phyloP scores from a whole-genome alignment of 2,329 filamentous ascomycete genomes.

The Penicillium paneum region DNA sequence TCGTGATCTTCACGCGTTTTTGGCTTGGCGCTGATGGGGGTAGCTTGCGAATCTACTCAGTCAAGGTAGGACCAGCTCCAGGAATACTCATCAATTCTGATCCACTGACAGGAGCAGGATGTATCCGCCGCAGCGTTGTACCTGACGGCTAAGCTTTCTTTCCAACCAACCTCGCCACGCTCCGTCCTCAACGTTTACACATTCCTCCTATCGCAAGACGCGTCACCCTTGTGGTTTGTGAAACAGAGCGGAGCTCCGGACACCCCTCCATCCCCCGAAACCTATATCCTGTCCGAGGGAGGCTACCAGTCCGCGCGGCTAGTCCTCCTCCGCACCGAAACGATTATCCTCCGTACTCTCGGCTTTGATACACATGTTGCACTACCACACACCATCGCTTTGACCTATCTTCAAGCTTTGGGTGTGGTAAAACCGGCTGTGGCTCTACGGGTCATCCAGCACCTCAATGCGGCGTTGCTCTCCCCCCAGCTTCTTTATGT shows the following conservation, averaged over 20 bases:
- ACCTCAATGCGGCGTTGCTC: slow-evolving; percentile 81
- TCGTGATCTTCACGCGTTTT: slow-evolving; percentile 76
- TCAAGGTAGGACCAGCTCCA: slow-evolving; percentile 34
- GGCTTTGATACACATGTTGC: slow-evolving; percentile 82
- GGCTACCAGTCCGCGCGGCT: slow-evolving; percentile 64
- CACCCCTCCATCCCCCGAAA: slow-evolving; percentile 45
- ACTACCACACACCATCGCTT: slow-evolving; percentile 77
- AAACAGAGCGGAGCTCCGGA: slow-evolving; percentile 28
- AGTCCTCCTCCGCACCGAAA: slow-evolving; percentile 70
- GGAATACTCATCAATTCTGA: background rate
- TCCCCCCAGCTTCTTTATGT: slow-evolving; percentile 87
- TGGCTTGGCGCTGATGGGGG: slow-evolving; percentile 59
- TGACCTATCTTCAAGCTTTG: slow-evolving; percentile 90
- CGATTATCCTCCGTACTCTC: slow-evolving; percentile 69
- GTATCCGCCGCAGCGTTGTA: slow-evolving; percentile 79
- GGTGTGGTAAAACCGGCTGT: slow-evolving; percentile 62
- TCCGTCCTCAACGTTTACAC: slow-evolving; percentile 81
- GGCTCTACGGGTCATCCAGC: slow-evolving; percentile 64
- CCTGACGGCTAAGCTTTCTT: slow-evolving; percentile 76
- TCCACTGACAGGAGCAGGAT: slow-evolving; percentile 53
- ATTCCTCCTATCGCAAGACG: slow-evolving; percentile 65
- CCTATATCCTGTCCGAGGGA: slow-evolving; percentile 70
- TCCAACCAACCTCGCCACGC: slow-evolving; percentile 70
- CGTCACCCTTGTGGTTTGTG: slow-evolving; percentile 52
- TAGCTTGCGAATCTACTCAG: slow-evolving; percentile 43